Evolutionary conservation across 345 rosid genomes (phyloP).

Genomic region (Citropsis articulata): DNA sequence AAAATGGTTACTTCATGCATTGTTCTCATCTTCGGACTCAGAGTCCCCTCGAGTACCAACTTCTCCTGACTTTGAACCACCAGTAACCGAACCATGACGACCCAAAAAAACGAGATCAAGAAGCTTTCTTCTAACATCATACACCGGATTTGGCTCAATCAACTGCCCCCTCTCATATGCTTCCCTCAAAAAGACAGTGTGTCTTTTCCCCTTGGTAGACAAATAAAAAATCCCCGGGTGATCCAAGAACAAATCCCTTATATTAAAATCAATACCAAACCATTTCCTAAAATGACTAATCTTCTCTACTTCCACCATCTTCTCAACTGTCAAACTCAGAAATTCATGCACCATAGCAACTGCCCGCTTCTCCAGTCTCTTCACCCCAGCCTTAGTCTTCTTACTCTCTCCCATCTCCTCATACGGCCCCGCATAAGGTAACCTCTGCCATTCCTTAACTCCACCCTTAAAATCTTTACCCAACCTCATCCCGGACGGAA

Average conservation of each 20-base stretch:
- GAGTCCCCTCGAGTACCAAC: slow-evolving; percentile 5
- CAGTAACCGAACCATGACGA: slow-evolving; percentile 35
- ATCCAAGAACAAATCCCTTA: slow-evolving; percentile 88
- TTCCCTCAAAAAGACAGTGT: slow-evolving; percentile 85
- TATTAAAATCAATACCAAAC: slow-evolving; percentile 75
- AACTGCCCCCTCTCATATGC: slow-evolving; percentile 75
- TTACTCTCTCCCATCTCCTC: slow-evolving; percentile 51
- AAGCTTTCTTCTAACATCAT: slow-evolving; percentile 69
- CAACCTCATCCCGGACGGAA: slow-evolving; percentile 85
- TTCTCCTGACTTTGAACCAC: slow-evolving; percentile 26
- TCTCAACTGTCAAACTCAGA: slow-evolving; percentile 77
- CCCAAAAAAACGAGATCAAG: slow-evolving; percentile 80
- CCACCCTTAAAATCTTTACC: slow-evolving; percentile 67
- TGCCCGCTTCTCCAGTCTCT: slow-evolving; percentile 66
- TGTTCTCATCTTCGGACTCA: slow-evolving; percentile 23
- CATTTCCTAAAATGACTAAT: slow-evolving; percentile 87
- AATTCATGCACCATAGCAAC: slow-evolving; percentile 81
- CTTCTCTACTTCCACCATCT: slow-evolving; percentile 92
- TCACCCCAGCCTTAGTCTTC: slow-evolving; percentile 42
- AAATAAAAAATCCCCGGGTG: slow-evolving; percentile 83
- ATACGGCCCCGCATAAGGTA: slow-evolving; percentile 74
- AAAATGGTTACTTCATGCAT: neutral
- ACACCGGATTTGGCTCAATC: slow-evolving; percentile 66
- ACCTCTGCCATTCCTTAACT: slow-evolving; percentile 79
- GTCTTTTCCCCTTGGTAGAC: slow-evolving; percentile 81